A percentile compares a stretch with the other conserved stretches of the same genome.
phyloP scores from a whole-genome alignment of 371 early-diverging fungal species.

The Massospora cicadina region DNA sequence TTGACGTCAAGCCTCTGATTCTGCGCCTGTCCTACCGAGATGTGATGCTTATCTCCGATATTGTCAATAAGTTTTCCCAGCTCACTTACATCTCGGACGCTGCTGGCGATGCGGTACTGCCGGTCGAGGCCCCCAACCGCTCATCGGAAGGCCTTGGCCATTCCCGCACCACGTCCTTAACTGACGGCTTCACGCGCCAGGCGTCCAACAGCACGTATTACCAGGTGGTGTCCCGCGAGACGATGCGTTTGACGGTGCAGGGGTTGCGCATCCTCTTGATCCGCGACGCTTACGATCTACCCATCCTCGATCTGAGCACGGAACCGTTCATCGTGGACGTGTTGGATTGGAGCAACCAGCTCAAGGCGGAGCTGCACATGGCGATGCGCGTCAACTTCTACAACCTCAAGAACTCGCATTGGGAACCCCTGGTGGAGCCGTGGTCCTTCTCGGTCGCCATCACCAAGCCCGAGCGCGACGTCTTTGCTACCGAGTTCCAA shows the following conservation, averaged over 20 bases:
- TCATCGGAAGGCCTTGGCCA: not conserved
- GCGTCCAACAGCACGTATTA: not conserved
- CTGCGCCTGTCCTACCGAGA: constrained; percentile 68
- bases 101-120: constrained; percentile 1
- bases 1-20: constrained; percentile 41
- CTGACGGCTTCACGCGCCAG: not conserved
- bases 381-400: constrained; percentile 70
- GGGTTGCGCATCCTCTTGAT: constrained; percentile 73
- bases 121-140: not conserved
- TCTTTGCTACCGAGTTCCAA: constrained; percentile 23
- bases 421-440: constrained; percentile 94
- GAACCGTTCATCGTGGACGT: constrained; percentile 59
- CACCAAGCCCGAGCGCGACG: constrained; percentile 7
- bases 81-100: constrained; percentile 22
- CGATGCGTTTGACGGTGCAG: constrained; percentile 27
- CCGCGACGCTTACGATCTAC: constrained; percentile 79
- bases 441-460: constrained; percentile 51
- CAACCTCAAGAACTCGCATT: constrained; percentile 90
- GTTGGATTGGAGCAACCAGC: constrained; percentile 68
- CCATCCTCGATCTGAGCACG: constrained; percentile 71
- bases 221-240: constrained; percentile 7
- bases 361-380: constrained; percentile 53
- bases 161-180: not conserved
- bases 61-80: constrained; percentile 53
- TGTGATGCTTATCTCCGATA: constrained; percentile 54